phyloP scores from a whole-genome alignment of 2,329 filamentous ascomycete species.

The Colletotrichum eremochloae region DNA sequence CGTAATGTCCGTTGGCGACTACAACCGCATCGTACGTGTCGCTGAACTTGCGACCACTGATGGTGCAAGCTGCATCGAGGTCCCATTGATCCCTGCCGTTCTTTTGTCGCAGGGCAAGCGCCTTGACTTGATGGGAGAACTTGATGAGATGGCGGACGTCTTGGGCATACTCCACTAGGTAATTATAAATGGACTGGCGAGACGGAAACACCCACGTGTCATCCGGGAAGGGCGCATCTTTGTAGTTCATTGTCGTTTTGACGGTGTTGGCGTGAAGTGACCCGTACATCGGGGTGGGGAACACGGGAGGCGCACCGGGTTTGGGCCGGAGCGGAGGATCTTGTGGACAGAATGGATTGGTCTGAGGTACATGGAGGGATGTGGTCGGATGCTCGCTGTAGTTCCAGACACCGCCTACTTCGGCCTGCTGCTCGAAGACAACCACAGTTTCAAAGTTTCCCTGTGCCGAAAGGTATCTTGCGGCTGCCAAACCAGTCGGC shows the following conservation, averaged over 20 bases:
- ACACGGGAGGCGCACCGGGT: constrained; percentile 64
- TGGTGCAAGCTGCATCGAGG: constrained; percentile 66
- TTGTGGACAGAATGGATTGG: constrained; percentile 71
- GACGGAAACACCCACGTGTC: constrained; percentile 80
- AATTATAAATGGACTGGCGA: constrained; percentile 77
- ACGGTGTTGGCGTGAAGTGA: constrained; percentile 90
- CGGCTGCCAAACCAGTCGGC: constrained; percentile 81
- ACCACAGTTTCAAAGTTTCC: constrained; percentile 75
- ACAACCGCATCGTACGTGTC: constrained; percentile 80
- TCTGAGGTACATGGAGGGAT: constrained; percentile 74
- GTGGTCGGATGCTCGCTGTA: constrained; percentile 70
- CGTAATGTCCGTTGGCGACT: constrained; percentile 82
- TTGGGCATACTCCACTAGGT: constrained; percentile 79
- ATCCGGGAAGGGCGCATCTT: constrained; percentile 74
- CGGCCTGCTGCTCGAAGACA: constrained; percentile 84
- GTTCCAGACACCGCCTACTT: constrained; percentile 88
- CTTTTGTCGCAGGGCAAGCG: constrained; percentile 58
- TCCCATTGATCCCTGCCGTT: constrained; percentile 68
- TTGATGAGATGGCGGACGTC: constrained; percentile 76
- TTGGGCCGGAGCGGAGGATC: constrained; percentile 72
- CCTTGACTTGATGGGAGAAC: constrained; percentile 79
- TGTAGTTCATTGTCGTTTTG: constrained; percentile 83
- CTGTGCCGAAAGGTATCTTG: constrained; percentile 84
- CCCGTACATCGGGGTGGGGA: constrained; percentile 88
- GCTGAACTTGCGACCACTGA: constrained; percentile 54